Conservation (phyloP, 2,329 filamentous ascomycete genomes). For the Calcarisporium arbuscula region DNA sequence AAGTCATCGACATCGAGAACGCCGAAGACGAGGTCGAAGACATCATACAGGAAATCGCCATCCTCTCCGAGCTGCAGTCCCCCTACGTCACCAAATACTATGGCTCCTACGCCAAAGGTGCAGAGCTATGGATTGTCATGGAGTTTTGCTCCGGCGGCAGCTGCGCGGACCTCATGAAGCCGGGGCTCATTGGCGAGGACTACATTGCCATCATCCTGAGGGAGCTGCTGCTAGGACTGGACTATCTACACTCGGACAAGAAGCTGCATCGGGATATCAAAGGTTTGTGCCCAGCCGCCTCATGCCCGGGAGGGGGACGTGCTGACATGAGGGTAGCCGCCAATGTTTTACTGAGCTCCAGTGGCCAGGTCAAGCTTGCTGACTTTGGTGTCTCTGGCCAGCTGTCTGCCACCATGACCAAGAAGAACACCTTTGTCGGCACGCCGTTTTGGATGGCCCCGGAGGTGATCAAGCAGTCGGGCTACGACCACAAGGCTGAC, state of each 20-base stretch:
- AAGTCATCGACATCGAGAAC: constrained; percentile 97
- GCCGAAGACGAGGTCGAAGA: constrained; percentile 99
- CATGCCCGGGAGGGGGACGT: neutral
- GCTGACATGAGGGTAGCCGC: constrained; percentile 54
- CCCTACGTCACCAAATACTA: constrained; percentile 97
- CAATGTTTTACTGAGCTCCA: constrained; percentile 82
- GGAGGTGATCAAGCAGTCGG: constrained; percentile 96
- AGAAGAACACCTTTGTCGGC: constrained; percentile 98
- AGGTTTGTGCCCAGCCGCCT: constrained; percentile 42
- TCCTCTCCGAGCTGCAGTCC: constrained; percentile 90
- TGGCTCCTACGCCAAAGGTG: constrained; percentile 92
- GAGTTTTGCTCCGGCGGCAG: constrained; percentile 97
- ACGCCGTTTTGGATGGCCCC: constrained; percentile 99
- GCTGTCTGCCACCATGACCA: constrained; percentile 95
- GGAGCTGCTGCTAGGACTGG: constrained; percentile 81
- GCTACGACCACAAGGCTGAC: constrained; percentile 95
- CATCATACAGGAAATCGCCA: constrained; percentile 98
- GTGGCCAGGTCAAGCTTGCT: constrained; percentile 92
- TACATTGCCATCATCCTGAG: constrained; percentile 95
- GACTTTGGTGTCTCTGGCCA: constrained; percentile 97
- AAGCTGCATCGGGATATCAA: constrained; percentile 97
- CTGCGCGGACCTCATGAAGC: constrained; percentile 93
- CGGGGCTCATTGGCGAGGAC: constrained; percentile 83
- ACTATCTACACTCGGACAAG: constrained; percentile 91
- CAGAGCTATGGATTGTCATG: constrained; percentile 99